Conservation (phyloP, 106 monocot genomes). For the Vanilla planifolia region DNA sequence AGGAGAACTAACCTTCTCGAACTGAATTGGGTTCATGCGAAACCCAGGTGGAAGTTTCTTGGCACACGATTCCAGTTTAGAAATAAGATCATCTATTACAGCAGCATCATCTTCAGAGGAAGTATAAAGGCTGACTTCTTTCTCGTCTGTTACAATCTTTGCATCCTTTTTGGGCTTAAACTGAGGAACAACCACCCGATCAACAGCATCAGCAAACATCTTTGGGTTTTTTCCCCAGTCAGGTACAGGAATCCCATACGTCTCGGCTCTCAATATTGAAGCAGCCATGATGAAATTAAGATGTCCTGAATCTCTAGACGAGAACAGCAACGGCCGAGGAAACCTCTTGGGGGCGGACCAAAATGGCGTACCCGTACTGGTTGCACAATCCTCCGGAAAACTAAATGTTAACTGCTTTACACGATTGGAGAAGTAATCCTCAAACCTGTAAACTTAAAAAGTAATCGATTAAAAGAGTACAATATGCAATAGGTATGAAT, state of each 20-base stretch:
- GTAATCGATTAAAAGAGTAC: too few species aligned
- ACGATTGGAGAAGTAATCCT: constrained; percentile 10
- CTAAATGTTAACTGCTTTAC: constrained; percentile 14
- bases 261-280: constrained; percentile 6
- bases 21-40: constrained; percentile 9
- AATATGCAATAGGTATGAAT: too few species aligned
- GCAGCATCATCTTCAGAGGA: constrained; percentile 4
- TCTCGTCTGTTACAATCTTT: constrained; percentile 10
- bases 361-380: constrained; percentile 2
- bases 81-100: constrained; percentile 10
- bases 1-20: constrained; percentile 3
- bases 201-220: constrained; percentile 1
- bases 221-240: constrained; percentile 11
- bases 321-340: constrained; percentile 4
- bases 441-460: constrained; percentile 3
- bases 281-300: constrained; percentile 10
- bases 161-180: constrained; percentile 7
- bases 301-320: constrained; percentile 5
- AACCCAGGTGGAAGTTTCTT: constrained; percentile 1
- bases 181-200: neutral
- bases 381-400: constrained; percentile 5
- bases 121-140: neutral
- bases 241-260: constrained; percentile 8
- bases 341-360: constrained; percentile 14
- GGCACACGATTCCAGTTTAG: constrained; percentile 3